These are phyloP conservation scores for Myotisia sp. DNA, from an alignment of 2,329 filamentous ascomycete species.

Conservation along the genomic window DNA sequence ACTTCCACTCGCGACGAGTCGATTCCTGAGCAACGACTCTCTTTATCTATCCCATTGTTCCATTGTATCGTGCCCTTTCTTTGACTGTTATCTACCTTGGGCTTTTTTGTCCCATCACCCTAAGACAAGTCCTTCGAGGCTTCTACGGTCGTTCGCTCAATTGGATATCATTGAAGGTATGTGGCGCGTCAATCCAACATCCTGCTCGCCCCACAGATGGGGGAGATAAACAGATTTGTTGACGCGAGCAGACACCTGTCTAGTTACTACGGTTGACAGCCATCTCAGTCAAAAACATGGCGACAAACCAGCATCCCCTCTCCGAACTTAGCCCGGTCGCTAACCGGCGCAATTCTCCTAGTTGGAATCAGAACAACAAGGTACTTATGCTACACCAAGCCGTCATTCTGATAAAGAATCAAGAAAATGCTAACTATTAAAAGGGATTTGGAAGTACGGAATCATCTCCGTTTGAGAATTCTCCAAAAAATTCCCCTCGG, in stretches of 20 bases:
- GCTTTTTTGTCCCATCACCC: too few relatives aligned
- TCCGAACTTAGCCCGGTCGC: constrained; percentile 80
- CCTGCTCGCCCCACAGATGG: too few relatives aligned
- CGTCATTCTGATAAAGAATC: too few relatives aligned
- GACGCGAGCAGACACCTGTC: too few relatives aligned
- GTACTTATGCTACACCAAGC: background rate
- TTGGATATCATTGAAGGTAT: too few relatives aligned
- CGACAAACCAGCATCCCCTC: constrained; percentile 53
- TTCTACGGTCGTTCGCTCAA: too few relatives aligned
- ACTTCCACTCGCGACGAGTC: too few relatives aligned
- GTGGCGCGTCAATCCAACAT: too few relatives aligned
- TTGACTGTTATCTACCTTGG: background rate
- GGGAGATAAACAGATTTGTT: too few relatives aligned
- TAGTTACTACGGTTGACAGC: too few relatives aligned
- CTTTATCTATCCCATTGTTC: constrained; percentile 11
- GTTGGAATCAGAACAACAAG: constrained; percentile 48
- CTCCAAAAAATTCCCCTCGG: constrained; percentile 64
- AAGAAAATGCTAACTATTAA: constrained; percentile 3
- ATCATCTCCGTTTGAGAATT: constrained; percentile 73
- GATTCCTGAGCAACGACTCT: too few relatives aligned
- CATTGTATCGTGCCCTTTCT: constrained; percentile 2
- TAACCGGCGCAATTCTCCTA: constrained; percentile 80
- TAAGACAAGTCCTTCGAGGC: too few relatives aligned
- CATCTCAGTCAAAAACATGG: constrained; percentile 44
- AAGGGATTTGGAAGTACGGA: constrained; percentile 44